These are phyloP conservation scores for Corymbia maculata DNA, from an alignment of 345 rosid species.

Conservation along the genomic window DNA sequence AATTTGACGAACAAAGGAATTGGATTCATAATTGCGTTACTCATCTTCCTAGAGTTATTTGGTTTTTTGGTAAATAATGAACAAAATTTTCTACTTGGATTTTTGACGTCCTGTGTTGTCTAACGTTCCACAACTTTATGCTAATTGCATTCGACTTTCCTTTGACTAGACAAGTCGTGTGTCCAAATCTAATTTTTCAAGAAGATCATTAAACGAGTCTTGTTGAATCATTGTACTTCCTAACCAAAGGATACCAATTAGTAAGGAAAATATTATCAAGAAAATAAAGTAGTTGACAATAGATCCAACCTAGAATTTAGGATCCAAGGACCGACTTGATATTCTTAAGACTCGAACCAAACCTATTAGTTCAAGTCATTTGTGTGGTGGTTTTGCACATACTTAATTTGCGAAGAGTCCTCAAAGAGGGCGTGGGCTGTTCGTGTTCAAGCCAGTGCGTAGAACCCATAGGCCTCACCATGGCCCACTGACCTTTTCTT, in stretches of 20 bases:
- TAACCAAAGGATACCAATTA: background rate
- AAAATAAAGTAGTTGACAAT: too few species aligned
- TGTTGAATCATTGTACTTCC: background rate
- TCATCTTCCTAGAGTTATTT: background rate
- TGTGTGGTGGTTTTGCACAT: too few species aligned
- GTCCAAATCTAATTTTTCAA: background rate
- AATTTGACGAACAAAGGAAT: too few species aligned
- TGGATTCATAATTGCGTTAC: too few species aligned
- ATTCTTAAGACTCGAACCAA: too few species aligned
- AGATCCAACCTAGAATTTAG: too few species aligned
- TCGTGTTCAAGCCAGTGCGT: background rate
- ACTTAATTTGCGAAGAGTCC: too few species aligned
- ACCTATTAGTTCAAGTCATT: too few species aligned
- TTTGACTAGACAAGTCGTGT: background rate
- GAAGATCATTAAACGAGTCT: background rate
- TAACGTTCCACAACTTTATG: background rate
- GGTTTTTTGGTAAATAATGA: background rate
- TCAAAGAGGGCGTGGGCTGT: background rate
- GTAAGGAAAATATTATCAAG: too few species aligned
- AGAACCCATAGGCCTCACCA: background rate
- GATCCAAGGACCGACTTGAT: too few species aligned
- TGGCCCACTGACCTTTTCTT: background rate
- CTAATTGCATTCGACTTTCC: rapidly evolving
- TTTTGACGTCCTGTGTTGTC: rapidly evolving
- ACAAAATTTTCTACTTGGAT: rapidly evolving